Evolutionary conservation across 495 filamentous ascomycete species (phyloP).

Genomic region (Penicillium taxi): DNA sequence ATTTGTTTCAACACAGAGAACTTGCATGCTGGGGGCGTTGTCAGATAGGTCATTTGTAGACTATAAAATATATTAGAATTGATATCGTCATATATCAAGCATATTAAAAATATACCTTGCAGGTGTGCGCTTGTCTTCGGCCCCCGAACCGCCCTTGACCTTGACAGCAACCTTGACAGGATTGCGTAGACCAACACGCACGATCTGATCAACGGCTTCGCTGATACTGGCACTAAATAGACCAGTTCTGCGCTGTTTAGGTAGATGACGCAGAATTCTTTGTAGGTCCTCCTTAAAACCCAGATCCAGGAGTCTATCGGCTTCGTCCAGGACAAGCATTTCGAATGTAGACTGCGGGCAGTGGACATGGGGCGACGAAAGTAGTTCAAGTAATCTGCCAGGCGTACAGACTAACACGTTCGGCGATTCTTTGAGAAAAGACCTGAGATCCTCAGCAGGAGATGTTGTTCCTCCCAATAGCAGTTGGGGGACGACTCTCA

Average conservation of each 20-base stretch:
- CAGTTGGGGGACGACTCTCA: slow-evolving; percentile 72
- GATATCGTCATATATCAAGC: slow-evolving; percentile 1
- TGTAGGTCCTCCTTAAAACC: slow-evolving; percentile 89
- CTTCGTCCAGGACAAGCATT: slow-evolving; percentile 86
- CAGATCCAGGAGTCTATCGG: slow-evolving; percentile 86
- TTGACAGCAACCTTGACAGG: slow-evolving; percentile 90
- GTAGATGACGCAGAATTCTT: slow-evolving; percentile 72
- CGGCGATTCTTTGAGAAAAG: slow-evolving; percentile 69
- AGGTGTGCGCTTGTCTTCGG: slow-evolving; percentile 81
- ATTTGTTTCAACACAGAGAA: slow-evolving; percentile 64
- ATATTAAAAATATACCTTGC: slow-evolving; percentile 42
- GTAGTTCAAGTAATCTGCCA: slow-evolving; percentile 77
- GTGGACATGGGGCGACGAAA: slow-evolving; percentile 86
- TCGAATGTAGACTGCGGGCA: slow-evolving; percentile 84
- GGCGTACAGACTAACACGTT: slow-evolving; percentile 86
- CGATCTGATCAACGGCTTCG: slow-evolving; percentile 84
- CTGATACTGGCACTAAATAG: slow-evolving; percentile 89
- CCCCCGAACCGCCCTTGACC: slow-evolving; percentile 67
- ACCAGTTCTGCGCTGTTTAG: slow-evolving; percentile 89
- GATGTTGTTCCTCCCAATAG: slow-evolving; percentile 81
- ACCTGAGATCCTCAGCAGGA: slow-evolving; percentile 73
- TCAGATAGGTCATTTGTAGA: slow-evolving; percentile 84
- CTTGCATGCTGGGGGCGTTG: slow-evolving; percentile 66
- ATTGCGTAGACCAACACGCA: slow-evolving; percentile 87
- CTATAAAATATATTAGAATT: slow-evolving; percentile 24